Evolutionary conservation across 2,329 filamentous ascomycete genomes (phyloP), one percentile per base, ranked within the genome.

Genomic region (Xylariaceae sp.): DNA sequence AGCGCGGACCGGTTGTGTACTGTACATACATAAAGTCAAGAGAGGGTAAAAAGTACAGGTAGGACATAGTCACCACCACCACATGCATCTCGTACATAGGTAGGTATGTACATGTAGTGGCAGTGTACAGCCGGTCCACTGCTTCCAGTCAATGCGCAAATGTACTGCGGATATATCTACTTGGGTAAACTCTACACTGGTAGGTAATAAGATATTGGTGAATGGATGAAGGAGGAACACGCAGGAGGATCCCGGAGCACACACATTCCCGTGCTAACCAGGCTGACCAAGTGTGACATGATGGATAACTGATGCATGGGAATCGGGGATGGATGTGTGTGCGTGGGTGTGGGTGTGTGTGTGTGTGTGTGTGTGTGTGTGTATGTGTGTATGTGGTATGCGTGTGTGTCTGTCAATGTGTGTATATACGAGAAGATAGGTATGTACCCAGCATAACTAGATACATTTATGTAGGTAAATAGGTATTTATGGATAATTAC

Each of bases 1-100:
- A 67, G 64, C 62, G 52, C 64, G 66, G 67, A 61, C 65, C 62
- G 60, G 60, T 57, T 56, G 61, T 63, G 62, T 59, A 67, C 9
- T 63, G 62, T 59, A 67, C 9, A 9, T 26, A 26, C 23, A 26
- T 26, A 26, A 26, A 26, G 23, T 26, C 23, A 26, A 26, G n/a
- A 4, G 23, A 26, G 23, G 23, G 9, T 26, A 26, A 26, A n/a
- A 26, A 26, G 23, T 26, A 26, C 23, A 26, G 23, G 23, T 26
- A 26, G 54, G n/a, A 19, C 21, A 20, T 20, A 18, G n/a, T 44
- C 20, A 12, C 40, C 7, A 12, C 10, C 42, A 12, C 19, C 18
- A 40, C 14, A 20, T 26, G 10, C 23, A 46, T 7, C 16, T 40
- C 37, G 46, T 48, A 48, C 9, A 29, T 41, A 40, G 19, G 20